Evolutionary conservation across 2,329 filamentous ascomycete species (phyloP), one percentile per base, ranked within the genome.

Genomic region (Microdochium trichocladiopsis): DNA sequence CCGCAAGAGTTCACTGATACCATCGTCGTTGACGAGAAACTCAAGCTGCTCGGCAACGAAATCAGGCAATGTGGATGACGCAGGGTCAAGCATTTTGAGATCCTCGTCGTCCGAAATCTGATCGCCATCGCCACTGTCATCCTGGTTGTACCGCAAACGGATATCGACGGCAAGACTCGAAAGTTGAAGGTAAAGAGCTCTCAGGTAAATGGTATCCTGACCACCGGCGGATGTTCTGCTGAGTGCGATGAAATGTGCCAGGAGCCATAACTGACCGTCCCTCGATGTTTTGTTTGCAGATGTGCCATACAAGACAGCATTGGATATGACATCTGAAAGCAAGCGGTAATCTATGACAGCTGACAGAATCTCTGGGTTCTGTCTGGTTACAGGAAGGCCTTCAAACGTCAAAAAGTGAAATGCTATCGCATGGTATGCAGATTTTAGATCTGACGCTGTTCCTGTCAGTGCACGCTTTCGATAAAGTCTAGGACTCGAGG

Each of bases 21-120:
- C 88, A 45, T 84, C 78, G 64, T 89, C 82, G 56, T 91, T 85
- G 28, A 95, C 82, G 8, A 96, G 72, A 10, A 85, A 87, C 16
- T 79, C 68, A 2, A 96, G 72, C 59, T 90, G 82, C 1, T 78
- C 73, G 48, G 78, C 77, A 12, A 95, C 69, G 61, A 90, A 87
- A 0, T 73, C 60, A 56, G 78, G 69, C 16, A 83, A 60, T 9
- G 65, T 63, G 45, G 58, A 53, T 10, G 56, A 64, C 41, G 60
- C 60, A 12, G 41, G 18, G 5, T 22, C 41, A 8, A 22, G 16
- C 41, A 45, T 45, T 48, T 63, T 62, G n/a, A 56, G 48, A 12
- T 63, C 62, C 16, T 67, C 63, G n/a, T 67, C 60, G 25, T 63
- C 60, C 25, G 56, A 56, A 37, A 18, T 18, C 41, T 45, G 41